Percentiles rank a stretch among this genome's conserved stretches.
phyloP scores from a whole-genome alignment of 352 stramenopile genomes.

The Phytophthora aleatoria region DNA sequence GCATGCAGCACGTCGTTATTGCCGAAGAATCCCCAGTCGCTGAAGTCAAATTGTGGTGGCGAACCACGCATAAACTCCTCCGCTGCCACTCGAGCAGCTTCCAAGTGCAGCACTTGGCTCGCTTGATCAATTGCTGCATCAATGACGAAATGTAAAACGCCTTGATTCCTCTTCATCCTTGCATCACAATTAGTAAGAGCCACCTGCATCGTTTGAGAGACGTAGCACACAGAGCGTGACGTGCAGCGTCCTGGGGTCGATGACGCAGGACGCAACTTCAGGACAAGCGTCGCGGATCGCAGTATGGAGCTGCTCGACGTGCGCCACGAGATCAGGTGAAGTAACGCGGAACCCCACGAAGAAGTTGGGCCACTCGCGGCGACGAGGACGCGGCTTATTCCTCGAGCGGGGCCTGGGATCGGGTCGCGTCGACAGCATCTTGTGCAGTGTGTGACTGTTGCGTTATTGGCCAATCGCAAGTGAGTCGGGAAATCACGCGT shows the following conservation, averaged over 20 bases:
- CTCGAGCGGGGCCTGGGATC: conserved; percentile 13
- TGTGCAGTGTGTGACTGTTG: neutral
- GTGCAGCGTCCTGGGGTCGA: conserved; percentile 48
- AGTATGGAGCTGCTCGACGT: conserved; percentile 33
- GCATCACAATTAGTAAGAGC: neutral
- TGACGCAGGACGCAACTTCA: conserved; percentile 33
- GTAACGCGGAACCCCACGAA: conserved; percentile 52
- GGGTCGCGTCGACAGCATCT: neutral
- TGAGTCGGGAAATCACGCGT: no score
- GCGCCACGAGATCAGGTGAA: conserved; percentile 16
- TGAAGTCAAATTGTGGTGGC: conserved; percentile 31
- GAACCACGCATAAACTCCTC: conserved; percentile 19
- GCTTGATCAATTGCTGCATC: conserved; percentile 32
- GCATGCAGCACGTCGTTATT: conserved; percentile 45
- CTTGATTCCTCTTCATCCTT: neutral
- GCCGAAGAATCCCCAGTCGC: conserved; percentile 44
- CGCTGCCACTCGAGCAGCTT: conserved; percentile 4
- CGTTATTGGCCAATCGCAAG: neutral
- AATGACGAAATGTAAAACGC: neutral
- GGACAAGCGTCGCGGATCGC: conserved; percentile 34
- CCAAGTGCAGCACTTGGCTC: conserved; percentile 25
- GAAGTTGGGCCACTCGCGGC: conserved; percentile 42
- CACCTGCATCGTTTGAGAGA: conserved; percentile 35
- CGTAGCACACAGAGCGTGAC: conserved; percentile 54
- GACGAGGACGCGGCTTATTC: neutral